phyloP scores from a whole-genome alignment of 495 filamentous ascomycete species.

The Thermochaetoides thermophila region DNA sequence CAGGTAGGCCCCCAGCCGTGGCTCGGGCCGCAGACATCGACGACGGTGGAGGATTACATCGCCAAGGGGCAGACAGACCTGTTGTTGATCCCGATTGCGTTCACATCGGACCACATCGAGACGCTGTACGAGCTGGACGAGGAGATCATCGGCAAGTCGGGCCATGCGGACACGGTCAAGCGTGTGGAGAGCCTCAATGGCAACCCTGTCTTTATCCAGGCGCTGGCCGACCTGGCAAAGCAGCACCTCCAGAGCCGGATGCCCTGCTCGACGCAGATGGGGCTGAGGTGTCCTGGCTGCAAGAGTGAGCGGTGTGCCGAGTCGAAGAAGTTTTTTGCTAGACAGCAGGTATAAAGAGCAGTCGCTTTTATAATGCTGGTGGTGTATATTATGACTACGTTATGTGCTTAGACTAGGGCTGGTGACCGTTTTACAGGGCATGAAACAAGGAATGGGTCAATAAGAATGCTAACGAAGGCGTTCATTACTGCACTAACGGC shows the following conservation, averaged over 20 bases:
- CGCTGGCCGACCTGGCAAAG: constrained; percentile 74
- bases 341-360: constrained; percentile 23
- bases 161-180: constrained; percentile 65
- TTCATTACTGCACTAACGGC: no score
- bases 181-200: constrained; percentile 89
- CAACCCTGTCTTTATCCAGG: constrained; percentile 78
- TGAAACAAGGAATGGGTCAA: no score
- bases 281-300: constrained; percentile 84
- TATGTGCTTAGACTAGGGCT: no score
- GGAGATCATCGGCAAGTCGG: constrained; percentile 86
- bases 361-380: no score
- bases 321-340: constrained; percentile 86
- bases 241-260: constrained; percentile 55
- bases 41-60: constrained; percentile 77
- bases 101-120: constrained; percentile 97
- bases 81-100: constrained; percentile 87
- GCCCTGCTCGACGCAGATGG: constrained; percentile 69
- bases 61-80: constrained; percentile 83
- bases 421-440: no score
- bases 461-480: no score
- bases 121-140: constrained; percentile 91
- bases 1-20: constrained; percentile 92
- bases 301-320: constrained; percentile 77
- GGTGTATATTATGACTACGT: no score
- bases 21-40: constrained; percentile 86